These are phyloP conservation scores for Hyaloscypha hepaticicola DNA, from an alignment of 495 filamentous ascomycete species.

Conservation along the genomic window DNA sequence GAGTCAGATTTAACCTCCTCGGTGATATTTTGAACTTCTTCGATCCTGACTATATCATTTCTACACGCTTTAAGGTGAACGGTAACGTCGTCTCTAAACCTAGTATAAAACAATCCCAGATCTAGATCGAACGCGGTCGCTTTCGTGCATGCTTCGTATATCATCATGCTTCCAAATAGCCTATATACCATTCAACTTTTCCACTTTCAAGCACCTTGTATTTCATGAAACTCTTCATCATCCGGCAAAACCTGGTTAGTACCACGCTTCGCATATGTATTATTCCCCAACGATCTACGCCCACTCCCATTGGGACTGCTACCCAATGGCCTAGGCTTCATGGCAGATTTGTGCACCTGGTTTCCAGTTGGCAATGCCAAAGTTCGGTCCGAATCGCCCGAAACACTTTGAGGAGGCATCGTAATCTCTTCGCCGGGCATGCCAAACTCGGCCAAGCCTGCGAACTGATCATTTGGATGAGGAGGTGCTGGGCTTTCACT, in stretches of 20 bases:
- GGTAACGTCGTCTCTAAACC: neutral
- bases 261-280: neutral
- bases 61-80: neutral
- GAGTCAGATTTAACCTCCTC: slow-evolving; percentile 43
- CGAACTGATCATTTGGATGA: slow-evolving; percentile 25
- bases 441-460: slow-evolving; percentile 8
- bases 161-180: neutral
- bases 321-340: neutral
- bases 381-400: neutral
- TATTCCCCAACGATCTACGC: neutral
- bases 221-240: slow-evolving; percentile 7
- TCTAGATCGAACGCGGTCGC: neutral
- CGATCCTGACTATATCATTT: neutral
- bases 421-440: slow-evolving; percentile 10
- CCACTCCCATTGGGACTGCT: neutral
- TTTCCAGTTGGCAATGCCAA: neutral
- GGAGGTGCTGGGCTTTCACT: slow-evolving; percentile 12
- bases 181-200: neutral
- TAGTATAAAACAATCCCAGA: neutral
- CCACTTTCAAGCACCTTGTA: neutral
- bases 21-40: neutral
- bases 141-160: neutral
- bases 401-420: neutral
- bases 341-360: neutral
- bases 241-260: neutral